phyloP scores from a whole-genome alignment of 2,329 filamentous ascomycete species.

The Orbilia ellipsospora region DNA sequence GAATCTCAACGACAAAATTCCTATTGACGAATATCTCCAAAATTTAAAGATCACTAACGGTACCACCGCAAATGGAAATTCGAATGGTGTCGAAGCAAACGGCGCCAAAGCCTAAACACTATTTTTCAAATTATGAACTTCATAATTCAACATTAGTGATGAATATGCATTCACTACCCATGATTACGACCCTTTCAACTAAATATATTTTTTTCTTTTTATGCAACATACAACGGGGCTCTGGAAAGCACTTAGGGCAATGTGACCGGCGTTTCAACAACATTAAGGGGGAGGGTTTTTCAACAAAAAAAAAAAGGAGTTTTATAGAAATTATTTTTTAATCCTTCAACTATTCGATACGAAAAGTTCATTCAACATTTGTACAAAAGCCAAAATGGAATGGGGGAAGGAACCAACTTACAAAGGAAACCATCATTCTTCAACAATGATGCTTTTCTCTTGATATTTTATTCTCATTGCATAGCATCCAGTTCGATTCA shows the following conservation, averaged over 20 bases:
- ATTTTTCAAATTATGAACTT: neutral
- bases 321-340: constrained; percentile 1
- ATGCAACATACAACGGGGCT: constrained; percentile 7
- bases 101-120: constrained; percentile 11
- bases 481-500: too few species aligned
- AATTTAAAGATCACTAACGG: constrained; percentile 43
- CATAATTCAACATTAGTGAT: constrained; percentile 44
- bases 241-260: constrained; percentile 16
- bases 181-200: constrained; percentile 29
- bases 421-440: constrained; percentile 20
- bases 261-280: constrained; percentile 53
- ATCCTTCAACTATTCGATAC: neutral
- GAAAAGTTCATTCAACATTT: constrained; percentile 15
- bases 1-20: constrained; percentile 68
- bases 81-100: constrained; percentile 12
- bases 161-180: neutral
- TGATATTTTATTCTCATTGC: neutral
- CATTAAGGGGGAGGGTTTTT: constrained; percentile 32
- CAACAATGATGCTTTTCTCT: constrained; percentile 29
- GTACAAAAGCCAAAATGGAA: constrained; percentile 7
- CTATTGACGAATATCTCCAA: constrained; percentile 56
- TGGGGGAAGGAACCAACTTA: neutral
- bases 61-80: constrained; percentile 15
- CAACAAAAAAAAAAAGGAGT: constrained; percentile 44
- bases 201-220: constrained; percentile 33